Evolutionary conservation across 1,139 yeast genomes (phyloP).

Genomic region (Hyphopichia burtonii): DNA sequence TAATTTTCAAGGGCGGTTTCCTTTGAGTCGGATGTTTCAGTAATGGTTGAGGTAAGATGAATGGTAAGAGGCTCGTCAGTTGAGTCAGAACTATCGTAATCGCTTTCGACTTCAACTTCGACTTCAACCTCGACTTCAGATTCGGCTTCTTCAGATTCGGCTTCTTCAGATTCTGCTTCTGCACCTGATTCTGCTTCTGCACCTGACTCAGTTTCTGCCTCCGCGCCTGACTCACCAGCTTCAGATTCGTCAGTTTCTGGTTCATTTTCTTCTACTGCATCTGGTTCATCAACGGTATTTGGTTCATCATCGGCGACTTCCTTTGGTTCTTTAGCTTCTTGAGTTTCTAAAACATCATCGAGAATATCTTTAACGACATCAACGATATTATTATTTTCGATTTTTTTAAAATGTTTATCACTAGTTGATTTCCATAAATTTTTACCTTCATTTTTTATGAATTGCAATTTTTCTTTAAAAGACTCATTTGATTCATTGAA

Average conservation of each 20-base stretch:
- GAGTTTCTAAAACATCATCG: slow-evolving; percentile 10
- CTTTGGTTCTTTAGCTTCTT: not conserved
- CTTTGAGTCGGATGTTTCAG: slow-evolving; percentile 13
- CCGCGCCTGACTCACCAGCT: not conserved
- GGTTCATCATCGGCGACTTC: not conserved
- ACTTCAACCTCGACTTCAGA: not conserved
- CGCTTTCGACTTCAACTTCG: not conserved
- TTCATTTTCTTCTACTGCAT: not conserved
- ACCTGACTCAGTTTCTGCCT: not conserved
- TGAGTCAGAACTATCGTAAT: not conserved
- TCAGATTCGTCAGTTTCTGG: not conserved
- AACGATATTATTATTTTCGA: slow-evolving; percentile 10
- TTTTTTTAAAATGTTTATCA: not conserved
- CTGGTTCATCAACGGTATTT: slow-evolving; percentile 1
- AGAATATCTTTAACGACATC: slow-evolving; percentile 24
- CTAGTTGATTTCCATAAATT: slow-evolving; percentile 8
- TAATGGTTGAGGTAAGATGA: slow-evolving; percentile 29
- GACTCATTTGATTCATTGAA: not conserved
- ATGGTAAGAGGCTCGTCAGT: slow-evolving; percentile 25
- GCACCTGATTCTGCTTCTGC: slow-evolving; percentile 7
- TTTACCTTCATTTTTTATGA: slow-evolving; percentile 29
- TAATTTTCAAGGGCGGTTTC: not conserved
- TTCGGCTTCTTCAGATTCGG: not conserved
- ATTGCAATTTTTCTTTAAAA: slow-evolving; percentile 13
- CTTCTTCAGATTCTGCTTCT: not conserved